Evolutionary conservation across 2,329 filamentous ascomycete genomes (phyloP).

Genomic region (Fusarium torreyae): DNA sequence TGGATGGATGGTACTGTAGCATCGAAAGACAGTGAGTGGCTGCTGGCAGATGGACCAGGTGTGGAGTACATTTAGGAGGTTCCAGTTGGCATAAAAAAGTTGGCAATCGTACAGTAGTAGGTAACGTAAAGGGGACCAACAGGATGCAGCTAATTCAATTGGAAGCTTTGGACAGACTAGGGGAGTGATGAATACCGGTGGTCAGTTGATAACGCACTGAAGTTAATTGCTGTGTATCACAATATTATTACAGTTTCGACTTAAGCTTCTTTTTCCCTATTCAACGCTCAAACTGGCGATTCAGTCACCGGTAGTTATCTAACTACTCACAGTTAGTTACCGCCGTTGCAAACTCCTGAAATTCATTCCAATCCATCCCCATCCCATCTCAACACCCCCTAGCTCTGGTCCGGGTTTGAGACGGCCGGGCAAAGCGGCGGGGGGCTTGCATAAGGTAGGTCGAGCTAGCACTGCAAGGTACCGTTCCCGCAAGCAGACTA

Average conservation of each 20-base stretch:
- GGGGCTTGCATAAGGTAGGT: slow-evolving; percentile 34
- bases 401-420: slow-evolving; percentile 37
- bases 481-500: slow-evolving; percentile 29
- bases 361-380: slow-evolving; percentile 16
- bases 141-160: slow-evolving; percentile 28
- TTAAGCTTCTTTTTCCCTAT: neutral
- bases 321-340: slow-evolving; percentile 1
- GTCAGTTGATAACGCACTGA: neutral
- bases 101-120: slow-evolving; percentile 23
- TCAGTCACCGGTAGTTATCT: slow-evolving; percentile 1
- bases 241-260: no score
- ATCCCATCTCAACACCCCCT: slow-evolving; percentile 7
- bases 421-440: slow-evolving; percentile 34
- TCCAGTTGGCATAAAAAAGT: slow-evolving; percentile 4
- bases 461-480: slow-evolving; percentile 41
- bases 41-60: slow-evolving; percentile 28
- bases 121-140: slow-evolving; percentile 14
- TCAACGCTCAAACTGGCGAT: slow-evolving; percentile 2
- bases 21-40: slow-evolving; percentile 33
- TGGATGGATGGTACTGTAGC: slow-evolving; percentile 11
- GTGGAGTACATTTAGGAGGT: slow-evolving; percentile 3
- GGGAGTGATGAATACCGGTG: neutral
- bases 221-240: no score
- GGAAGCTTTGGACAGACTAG: no score
- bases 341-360: slow-evolving; percentile 31